These are phyloP conservation scores for Berkeleyomyces basicola DNA, from an alignment of 2,329 filamentous ascomycete genomes.

Conservation along the genomic window DNA sequence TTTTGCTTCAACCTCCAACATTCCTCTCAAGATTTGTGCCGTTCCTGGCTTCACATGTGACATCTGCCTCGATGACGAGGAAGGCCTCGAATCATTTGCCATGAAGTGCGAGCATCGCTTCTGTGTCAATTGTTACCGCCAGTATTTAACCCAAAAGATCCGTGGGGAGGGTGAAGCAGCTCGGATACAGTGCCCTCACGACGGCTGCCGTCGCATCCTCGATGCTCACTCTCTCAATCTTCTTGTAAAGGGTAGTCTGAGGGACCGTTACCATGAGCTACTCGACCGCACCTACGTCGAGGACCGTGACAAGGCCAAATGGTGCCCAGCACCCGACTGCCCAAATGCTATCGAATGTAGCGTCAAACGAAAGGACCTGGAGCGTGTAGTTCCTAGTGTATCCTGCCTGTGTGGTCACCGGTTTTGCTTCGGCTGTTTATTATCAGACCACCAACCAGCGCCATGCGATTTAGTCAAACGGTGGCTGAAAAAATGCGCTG, in stretches of 20 bases:
- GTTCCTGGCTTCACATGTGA: conserved; percentile 74
- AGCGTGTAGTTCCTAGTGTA: conserved; percentile 76
- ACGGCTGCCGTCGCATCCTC: conserved; percentile 76
- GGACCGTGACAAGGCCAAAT: conserved; percentile 87
- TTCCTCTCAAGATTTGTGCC: conserved; percentile 49
- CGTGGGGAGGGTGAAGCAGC: conserved; percentile 89
- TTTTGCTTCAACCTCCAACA: conserved; percentile 46
- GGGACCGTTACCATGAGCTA: conserved; percentile 58
- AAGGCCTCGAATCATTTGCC: conserved; percentile 65
- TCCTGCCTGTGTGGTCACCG: conserved; percentile 66
- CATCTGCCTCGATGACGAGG: conserved; percentile 86
- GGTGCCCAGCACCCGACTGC: conserved; percentile 97
- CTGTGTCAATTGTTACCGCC: conserved; percentile 80
- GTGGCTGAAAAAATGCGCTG: conserved; percentile 96
- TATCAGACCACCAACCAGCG: conserved; percentile 81
- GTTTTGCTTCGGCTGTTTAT: conserved; percentile 90
- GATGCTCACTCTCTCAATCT: conserved; percentile 78
- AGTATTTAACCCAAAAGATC: conserved; percentile 87
- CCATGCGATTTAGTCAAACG: conserved; percentile 82
- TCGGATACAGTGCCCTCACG: conserved; percentile 80
- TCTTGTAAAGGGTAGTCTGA: conserved; percentile 43
- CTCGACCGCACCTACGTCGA: conserved; percentile 92
- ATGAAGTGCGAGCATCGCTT: conserved; percentile 93
- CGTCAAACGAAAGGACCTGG: conserved; percentile 75
- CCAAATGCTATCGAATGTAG: conserved; percentile 79